These are phyloP conservation scores for Dryadomyces quercivorus DNA, from an alignment of 2,329 filamentous ascomycete genomes.

Conservation along the genomic window DNA sequence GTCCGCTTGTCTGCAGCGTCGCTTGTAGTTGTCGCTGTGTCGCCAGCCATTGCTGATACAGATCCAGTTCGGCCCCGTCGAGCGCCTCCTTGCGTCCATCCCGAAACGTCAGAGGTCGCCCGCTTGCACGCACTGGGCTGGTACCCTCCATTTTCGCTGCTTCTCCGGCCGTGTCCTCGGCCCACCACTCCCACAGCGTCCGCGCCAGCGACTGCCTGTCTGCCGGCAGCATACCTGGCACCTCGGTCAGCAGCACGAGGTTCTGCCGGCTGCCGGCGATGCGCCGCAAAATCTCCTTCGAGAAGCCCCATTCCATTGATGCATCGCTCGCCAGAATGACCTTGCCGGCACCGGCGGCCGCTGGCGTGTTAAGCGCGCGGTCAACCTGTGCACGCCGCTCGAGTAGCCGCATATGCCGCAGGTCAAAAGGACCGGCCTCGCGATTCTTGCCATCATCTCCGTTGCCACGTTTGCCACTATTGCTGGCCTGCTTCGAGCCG, in stretches of 20 bases:
- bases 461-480: constrained; percentile 27
- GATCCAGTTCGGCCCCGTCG: constrained; percentile 60
- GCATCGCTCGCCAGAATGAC: constrained; percentile 88
- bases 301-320: constrained; percentile 91
- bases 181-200: constrained; percentile 69
- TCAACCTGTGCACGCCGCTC: constrained; percentile 74
- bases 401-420: constrained; percentile 70
- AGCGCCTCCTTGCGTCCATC: constrained; percentile 53
- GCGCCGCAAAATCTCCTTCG: constrained; percentile 62
- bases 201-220: constrained; percentile 50
- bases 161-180: constrained; percentile 16
- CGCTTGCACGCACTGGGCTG: constrained; percentile 55
- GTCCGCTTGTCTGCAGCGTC: constrained; percentile 56
- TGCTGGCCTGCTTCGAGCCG: constrained; percentile 28
- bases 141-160: constrained; percentile 45
- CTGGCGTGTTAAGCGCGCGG: constrained; percentile 42
- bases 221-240: constrained; percentile 34
- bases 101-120: constrained; percentile 46
- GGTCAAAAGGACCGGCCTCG: constrained; percentile 70
- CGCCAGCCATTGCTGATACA: constrained; percentile 88
- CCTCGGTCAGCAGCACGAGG: constrained; percentile 77
- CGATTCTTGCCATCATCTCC: constrained; percentile 36
- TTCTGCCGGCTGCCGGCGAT: constrained; percentile 71
- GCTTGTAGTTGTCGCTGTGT: constrained; percentile 80
- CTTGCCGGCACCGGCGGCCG: constrained; percentile 36